A percentile compares a stretch with the other conserved stretches of the same genome.
These are phyloP conservation scores for Thalassiosira hispida DNA, from an alignment of 352 stramenopile genomes.

Conservation along the genomic window DNA sequence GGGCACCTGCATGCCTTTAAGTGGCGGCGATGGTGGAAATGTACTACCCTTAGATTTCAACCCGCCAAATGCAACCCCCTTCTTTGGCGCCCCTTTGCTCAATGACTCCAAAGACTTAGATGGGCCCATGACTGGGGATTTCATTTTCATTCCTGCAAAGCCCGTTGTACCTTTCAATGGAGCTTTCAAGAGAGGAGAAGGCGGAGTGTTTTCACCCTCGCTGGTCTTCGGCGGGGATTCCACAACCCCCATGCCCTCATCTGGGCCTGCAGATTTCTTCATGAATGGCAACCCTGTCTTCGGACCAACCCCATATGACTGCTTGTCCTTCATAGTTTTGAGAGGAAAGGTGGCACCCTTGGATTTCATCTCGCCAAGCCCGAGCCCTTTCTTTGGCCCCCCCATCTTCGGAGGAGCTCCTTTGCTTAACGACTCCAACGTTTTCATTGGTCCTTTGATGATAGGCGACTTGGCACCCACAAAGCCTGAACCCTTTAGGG, in stretches of 20 bases:
- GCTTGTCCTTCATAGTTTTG: not conserved
- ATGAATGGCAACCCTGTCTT: not conserved
- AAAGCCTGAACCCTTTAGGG: conserved; percentile 10
- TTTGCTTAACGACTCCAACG: not conserved
- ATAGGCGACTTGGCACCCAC: conserved; percentile 10
- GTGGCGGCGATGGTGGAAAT: not conserved
- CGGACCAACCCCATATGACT: not conserved
- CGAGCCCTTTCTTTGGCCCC: conserved; percentile 17
- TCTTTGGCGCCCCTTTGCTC: conserved; percentile 1
- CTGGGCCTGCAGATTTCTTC: not conserved
- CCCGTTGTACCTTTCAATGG: conserved; percentile 8
- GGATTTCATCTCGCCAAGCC: conserved; percentile 13
- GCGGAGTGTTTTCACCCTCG: no score
- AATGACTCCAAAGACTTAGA: conserved; percentile 19
- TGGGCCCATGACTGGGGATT: not conserved
- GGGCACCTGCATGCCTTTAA: not conserved
- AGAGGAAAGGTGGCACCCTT: not conserved
- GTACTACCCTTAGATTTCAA: conserved; percentile 17
- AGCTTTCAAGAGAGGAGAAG: not conserved
- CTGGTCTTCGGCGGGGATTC: no score
- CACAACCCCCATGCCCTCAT: no score
- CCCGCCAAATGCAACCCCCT: not conserved
- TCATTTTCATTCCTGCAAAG: conserved; percentile 7
- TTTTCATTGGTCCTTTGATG: not conserved
- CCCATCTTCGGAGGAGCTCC: conserved; percentile 3